These are phyloP conservation scores for Lippia alba DNA, from an alignment of 305 asterid genomes.

Conservation along the genomic window DNA sequence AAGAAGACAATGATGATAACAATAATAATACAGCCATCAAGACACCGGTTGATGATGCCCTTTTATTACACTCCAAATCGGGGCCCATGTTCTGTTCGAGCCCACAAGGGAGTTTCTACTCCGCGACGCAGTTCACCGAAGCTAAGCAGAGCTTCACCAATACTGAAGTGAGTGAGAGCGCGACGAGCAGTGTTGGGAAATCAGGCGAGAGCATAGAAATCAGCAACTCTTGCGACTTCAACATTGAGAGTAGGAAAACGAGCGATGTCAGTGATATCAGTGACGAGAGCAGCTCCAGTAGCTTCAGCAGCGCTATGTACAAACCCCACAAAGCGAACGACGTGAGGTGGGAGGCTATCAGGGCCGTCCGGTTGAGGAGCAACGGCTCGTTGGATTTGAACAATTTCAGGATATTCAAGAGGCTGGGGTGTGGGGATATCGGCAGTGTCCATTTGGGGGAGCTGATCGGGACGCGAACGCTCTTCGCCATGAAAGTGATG, in stretches of 20 bases:
- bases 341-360: slow-evolving; percentile 65
- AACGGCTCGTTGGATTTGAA: slow-evolving; percentile 54
- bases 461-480: slow-evolving; percentile 59
- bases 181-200: slow-evolving; percentile 62
- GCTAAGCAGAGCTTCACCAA: slow-evolving; percentile 91
- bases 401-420: slow-evolving; percentile 61
- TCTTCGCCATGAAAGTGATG: slow-evolving; percentile 67
- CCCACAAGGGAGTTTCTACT: slow-evolving; percentile 87
- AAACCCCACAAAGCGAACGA: slow-evolving; percentile 73
- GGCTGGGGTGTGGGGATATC: slow-evolving; percentile 64
- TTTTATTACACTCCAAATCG: slow-evolving; percentile 47
- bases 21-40: slow-evolving; percentile 26
- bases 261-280: slow-evolving; percentile 74
- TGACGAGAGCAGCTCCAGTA: slow-evolving; percentile 71
- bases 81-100: slow-evolving; percentile 65
- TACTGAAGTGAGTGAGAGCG: slow-evolving; percentile 76
- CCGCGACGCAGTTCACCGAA: slow-evolving; percentile 77
- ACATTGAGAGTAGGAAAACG: slow-evolving; percentile 68
- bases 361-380: slow-evolving; percentile 51
- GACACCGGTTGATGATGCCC: slow-evolving; percentile 38
- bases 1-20: slow-evolving; percentile 31
- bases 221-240: slow-evolving; percentile 62
- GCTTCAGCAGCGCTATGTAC: slow-evolving; percentile 55
- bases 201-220: slow-evolving; percentile 70
- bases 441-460: slow-evolving; percentile 64